A percentile compares a stretch with the other conserved stretches of the same genome.
phyloP scores from a whole-genome alignment of 192 early-diverging fungal species.

The Backusella westeae region DNA sequence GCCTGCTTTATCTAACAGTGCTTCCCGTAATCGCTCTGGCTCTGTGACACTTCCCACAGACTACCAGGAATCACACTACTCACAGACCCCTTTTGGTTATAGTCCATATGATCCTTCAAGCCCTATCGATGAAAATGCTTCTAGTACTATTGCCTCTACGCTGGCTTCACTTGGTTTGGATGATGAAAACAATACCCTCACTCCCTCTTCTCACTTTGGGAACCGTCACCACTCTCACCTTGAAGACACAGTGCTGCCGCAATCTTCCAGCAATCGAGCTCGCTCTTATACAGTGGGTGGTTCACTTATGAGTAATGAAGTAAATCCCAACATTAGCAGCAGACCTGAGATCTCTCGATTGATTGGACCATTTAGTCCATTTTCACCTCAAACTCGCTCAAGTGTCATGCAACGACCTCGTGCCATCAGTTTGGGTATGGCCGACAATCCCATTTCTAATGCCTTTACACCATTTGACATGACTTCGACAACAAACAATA shows the following conservation, averaged over 20 bases:
- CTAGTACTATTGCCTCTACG: constrained; percentile 27
- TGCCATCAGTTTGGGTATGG: constrained; percentile 30
- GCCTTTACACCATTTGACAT: constrained; percentile 16
- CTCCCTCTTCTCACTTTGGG: background rate
- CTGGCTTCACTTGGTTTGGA: constrained; percentile 29
- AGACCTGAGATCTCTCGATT: constrained; percentile 7
- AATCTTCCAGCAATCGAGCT: constrained; percentile 9
- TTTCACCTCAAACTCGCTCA: constrained; percentile 11
- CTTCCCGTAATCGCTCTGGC: constrained; percentile 21
- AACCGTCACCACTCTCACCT: background rate
- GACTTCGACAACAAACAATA: background rate
- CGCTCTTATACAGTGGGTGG: constrained; percentile 20
- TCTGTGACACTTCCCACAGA: constrained; percentile 24
- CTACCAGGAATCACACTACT: background rate
- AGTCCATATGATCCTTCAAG: constrained; percentile 6
- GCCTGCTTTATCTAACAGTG: background rate
- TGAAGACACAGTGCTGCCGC: background rate
- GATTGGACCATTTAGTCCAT: constrained; percentile 9
- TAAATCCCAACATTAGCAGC: background rate
- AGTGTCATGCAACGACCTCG: constrained; percentile 18
- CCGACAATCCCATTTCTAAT: constrained; percentile 15
- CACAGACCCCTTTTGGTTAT: constrained; percentile 1
- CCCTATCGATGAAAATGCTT: constrained; percentile 17
- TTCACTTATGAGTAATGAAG: background rate
- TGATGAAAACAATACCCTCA: constrained; percentile 15